Evolutionary conservation across 192 early-diverging fungal genomes (phyloP).

Genomic region (Coemansia sp.): DNA sequence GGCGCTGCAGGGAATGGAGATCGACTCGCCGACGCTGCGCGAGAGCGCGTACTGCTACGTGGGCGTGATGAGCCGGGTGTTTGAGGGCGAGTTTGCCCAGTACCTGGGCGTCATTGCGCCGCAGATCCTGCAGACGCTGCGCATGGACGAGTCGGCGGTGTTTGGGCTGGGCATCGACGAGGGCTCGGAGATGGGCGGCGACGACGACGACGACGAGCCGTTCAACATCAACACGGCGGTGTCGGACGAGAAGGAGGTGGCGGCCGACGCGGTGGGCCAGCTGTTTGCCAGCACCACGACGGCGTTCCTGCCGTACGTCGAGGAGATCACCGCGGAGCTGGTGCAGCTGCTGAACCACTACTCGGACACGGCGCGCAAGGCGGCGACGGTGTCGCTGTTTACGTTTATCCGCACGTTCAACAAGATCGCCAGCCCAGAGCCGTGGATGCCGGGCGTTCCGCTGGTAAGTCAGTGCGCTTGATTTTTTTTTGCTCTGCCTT

Average conservation of each 20-base stretch:
- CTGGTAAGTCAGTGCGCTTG: constrained; percentile 34
- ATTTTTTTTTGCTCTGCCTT: no score
- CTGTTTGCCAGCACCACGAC: constrained; percentile 71
- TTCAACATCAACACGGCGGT: constrained; percentile 71
- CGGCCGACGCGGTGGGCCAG: constrained; percentile 83
- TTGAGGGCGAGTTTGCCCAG: constrained; percentile 74
- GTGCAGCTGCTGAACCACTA: constrained; percentile 67
- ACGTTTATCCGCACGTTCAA: constrained; percentile 75
- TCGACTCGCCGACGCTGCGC: constrained; percentile 68
- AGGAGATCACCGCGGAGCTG: constrained; percentile 63
- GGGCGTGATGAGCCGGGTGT: constrained; percentile 75
- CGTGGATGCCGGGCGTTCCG: constrained; percentile 77
- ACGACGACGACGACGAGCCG: constrained; percentile 56
- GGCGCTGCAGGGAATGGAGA: constrained; percentile 71
- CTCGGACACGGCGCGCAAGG: constrained; percentile 79
- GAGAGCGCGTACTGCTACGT: constrained; percentile 88
- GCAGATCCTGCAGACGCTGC: constrained; percentile 73
- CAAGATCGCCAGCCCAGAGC: constrained; percentile 59
- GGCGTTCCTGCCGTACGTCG: constrained; percentile 82
- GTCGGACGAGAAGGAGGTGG: constrained; percentile 91
- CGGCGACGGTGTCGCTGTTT: constrained; percentile 66
- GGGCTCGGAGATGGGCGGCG: constrained; percentile 46
- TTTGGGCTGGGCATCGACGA: constrained; percentile 18
- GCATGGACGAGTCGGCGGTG: constrained; percentile 60
- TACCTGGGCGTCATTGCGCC: constrained; percentile 75